Conservation (phyloP, 192 early-diverging fungal genomes). For the Rhizoclosmatium globosum region DNA sequence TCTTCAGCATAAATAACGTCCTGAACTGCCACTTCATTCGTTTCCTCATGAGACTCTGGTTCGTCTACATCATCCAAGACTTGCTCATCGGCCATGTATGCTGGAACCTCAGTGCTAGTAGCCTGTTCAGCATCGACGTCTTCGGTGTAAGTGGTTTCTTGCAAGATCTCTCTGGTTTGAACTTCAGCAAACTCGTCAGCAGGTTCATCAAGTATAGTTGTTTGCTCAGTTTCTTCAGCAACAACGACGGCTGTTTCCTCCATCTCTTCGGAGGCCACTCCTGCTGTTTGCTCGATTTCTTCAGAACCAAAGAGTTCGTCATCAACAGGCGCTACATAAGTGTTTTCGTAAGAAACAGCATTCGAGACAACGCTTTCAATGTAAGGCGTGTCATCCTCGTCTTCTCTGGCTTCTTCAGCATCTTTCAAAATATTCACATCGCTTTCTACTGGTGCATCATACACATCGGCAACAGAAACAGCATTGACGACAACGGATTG, state of each 20-base stretch:
- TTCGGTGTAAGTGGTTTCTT: no score
- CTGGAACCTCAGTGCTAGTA: neutral
- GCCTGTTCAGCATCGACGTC: neutral
- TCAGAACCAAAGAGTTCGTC: neutral
- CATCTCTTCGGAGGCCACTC: neutral
- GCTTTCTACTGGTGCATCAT: neutral
- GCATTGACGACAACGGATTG: neutral
- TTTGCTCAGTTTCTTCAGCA: neutral
- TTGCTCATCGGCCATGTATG: neutral
- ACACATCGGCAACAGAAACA: neutral
- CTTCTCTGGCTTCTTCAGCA: neutral
- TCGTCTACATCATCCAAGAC: neutral
- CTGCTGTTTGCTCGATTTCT: neutral
- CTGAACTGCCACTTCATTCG: neutral
- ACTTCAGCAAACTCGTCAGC: neutral
- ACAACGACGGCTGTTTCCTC: neutral
- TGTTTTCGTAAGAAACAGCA: neutral
- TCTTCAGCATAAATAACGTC: constrained; percentile 7
- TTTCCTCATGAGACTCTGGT: neutral
- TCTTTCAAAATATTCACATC: neutral
- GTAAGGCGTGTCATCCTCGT: neutral
- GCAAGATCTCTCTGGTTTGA: no score
- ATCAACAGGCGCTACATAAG: neutral
- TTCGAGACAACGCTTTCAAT: neutral
- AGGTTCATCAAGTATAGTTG: neutral